Evolutionary conservation across 805 yeast species (phyloP).

Genomic region (Ogataea henricii): DNA sequence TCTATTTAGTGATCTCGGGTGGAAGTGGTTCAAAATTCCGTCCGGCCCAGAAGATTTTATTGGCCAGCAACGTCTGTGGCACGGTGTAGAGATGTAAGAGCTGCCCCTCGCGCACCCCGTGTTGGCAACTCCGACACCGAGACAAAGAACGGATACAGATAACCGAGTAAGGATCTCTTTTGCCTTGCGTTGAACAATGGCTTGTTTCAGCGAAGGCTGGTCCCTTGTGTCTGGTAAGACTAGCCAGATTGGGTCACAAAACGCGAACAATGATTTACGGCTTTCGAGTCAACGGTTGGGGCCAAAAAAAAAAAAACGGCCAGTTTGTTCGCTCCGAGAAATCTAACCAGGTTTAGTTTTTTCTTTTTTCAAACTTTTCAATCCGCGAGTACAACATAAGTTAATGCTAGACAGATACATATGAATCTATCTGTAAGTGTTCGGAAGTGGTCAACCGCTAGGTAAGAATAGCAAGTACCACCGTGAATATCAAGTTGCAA

Average conservation of each 20-base stretch:
- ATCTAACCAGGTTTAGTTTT: not conserved
- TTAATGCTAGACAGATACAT: constrained; percentile 3
- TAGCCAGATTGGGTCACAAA: constrained; percentile 6
- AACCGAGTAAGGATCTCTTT: not conserved
- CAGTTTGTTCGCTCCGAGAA: not conserved
- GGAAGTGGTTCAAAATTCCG: constrained; percentile 2
- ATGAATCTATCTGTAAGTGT: not conserved
- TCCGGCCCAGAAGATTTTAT: constrained; percentile 8
- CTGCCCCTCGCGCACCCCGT: constrained; percentile 3
- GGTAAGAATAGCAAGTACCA: constrained; percentile 45
- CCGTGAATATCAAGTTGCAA: constrained; percentile 57
- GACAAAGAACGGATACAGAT: not conserved
- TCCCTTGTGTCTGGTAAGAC: not conserved
- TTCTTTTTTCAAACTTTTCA: not conserved
- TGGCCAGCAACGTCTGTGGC: not conserved
- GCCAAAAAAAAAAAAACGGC: not conserved
- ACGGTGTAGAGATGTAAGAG: not conserved
- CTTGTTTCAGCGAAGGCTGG: not conserved
- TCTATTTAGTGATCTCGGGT: not conserved
- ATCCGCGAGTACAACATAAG: not conserved
- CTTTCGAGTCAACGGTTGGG: not conserved
- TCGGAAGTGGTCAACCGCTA: constrained; percentile 6
- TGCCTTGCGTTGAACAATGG: not conserved
- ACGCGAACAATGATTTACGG: not conserved
- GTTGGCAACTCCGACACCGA: not conserved